These are phyloP conservation scores for Zygosaccharomyces pseudobailii DNA, from an alignment of 1,139 yeast genomes.

Conservation along the genomic window DNA sequence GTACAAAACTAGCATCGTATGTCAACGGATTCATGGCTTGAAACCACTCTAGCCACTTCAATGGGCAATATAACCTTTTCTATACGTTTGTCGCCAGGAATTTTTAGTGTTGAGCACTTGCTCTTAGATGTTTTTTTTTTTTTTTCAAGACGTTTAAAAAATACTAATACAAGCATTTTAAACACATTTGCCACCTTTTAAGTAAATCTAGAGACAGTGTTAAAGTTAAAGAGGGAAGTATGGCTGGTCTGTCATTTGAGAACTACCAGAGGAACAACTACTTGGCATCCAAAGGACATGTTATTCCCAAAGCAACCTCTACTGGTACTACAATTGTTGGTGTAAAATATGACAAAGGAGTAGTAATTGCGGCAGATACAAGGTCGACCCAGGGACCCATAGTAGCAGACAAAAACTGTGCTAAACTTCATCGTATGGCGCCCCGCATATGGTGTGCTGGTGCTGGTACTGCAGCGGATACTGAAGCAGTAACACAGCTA, in stretches of 20 bases:
- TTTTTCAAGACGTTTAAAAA: background rate
- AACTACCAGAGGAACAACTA: conserved; percentile 83
- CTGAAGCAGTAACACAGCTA: conserved; percentile 94
- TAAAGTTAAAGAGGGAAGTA: conserved; percentile 25
- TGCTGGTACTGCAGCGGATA: conserved; percentile 99
- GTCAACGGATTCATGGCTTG: conserved; percentile 7
- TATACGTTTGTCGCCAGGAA: background rate
- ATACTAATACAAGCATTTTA: background rate
- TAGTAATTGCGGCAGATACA: conserved; percentile 96
- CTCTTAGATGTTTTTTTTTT: background rate
- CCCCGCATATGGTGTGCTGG: conserved; percentile 99
- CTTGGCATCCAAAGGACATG: conserved; percentile 66
- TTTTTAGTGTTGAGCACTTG: background rate
- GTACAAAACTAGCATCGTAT: conserved; percentile 20
- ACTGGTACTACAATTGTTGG: conserved; percentile 99
- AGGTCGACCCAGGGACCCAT: conserved; percentile 95
- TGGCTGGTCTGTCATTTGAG: conserved; percentile 92
- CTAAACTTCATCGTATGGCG: conserved; percentile 84
- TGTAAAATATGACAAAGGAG: conserved; percentile 86
- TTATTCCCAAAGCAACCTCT: conserved; percentile 83
- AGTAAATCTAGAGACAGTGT: background rate
- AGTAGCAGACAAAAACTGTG: conserved; percentile 97
- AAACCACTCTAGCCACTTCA: background rate
- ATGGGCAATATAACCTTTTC: background rate
- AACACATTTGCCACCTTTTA: conserved; percentile 12